A percentile compares a stretch with the other conserved stretches of the same genome.
Conservation (phyloP, 805 yeast species). For the Priceomyces carsonii region DNA sequence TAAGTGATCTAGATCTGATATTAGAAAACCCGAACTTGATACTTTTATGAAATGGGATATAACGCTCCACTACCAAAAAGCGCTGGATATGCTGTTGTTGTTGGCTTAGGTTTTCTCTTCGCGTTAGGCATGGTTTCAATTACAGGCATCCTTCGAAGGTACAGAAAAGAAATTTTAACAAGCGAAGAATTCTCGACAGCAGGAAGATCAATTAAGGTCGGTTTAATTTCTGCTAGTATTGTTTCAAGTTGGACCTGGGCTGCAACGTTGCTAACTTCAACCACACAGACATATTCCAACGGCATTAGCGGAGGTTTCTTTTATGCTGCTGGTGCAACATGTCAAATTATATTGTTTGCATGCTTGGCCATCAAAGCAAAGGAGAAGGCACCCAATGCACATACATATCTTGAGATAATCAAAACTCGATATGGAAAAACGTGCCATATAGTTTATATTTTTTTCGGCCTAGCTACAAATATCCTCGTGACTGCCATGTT, state of each 20-base stretch:
- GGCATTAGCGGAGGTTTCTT: constrained; percentile 83
- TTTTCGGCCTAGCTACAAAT: constrained; percentile 85
- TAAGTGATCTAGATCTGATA: too few species aligned
- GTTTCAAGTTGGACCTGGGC: constrained; percentile 88
- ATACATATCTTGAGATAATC: constrained; percentile 85
- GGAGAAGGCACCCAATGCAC: constrained; percentile 87
- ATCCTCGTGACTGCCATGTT: constrained; percentile 91
- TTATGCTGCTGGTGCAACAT: constrained; percentile 91
- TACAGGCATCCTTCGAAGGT: constrained; percentile 69
- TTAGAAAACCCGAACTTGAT: too few species aligned
- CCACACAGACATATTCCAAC: constrained; percentile 71
- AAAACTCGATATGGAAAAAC: constrained; percentile 73
- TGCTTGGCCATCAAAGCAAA: constrained; percentile 86
- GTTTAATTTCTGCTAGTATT: constrained; percentile 84
- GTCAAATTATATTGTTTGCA: constrained; percentile 84
- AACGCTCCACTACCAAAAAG: constrained; percentile 59
- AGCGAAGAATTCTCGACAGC: constrained; percentile 95
- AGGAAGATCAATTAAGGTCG: constrained; percentile 83
- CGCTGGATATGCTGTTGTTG: constrained; percentile 85
- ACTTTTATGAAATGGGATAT: constrained; percentile 3
- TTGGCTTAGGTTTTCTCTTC: constrained; percentile 83
- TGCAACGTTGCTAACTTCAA: constrained; percentile 40
- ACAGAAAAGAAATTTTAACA: constrained; percentile 82
- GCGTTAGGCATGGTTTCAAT: constrained; percentile 77
- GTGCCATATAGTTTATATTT: constrained; percentile 69